phyloP scores from a whole-genome alignment of 768 basidiomycete genomes.

The Lentinula boryana region DNA sequence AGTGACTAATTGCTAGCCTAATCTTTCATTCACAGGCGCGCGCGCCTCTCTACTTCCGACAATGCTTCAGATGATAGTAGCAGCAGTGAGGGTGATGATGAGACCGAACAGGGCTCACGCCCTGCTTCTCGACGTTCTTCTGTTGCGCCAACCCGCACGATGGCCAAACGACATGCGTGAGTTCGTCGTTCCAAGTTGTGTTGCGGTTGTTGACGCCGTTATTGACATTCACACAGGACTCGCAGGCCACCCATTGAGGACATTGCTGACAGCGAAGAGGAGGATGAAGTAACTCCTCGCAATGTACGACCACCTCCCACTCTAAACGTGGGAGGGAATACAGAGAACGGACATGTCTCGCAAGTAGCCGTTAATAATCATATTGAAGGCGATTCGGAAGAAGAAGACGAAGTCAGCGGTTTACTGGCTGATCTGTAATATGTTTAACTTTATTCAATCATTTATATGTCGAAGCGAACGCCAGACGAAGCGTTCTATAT shows the following conservation, averaged over 20 bases:
- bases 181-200: constrained; percentile 15
- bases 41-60: constrained; percentile 48
- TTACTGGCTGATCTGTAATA: constrained; percentile 28
- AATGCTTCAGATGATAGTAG: constrained; percentile 35
- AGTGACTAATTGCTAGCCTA: neutral
- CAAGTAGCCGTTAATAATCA: constrained; percentile 23
- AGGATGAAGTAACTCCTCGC: constrained; percentile 23
- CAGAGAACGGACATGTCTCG: constrained; percentile 15
- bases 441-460: neutral
- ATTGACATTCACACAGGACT: constrained; percentile 26
- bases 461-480: neutral
- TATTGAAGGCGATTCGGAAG: constrained; percentile 44
- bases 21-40: constrained; percentile 32
- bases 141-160: constrained; percentile 38
- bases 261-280: constrained; percentile 31
- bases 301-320: constrained; percentile 10
- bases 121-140: constrained; percentile 10
- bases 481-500: too few species aligned
- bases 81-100: constrained; percentile 12
- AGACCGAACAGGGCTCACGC: constrained; percentile 26
- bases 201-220: neutral
- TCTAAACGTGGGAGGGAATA: constrained; percentile 30
- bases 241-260: constrained; percentile 29
- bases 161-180: constrained; percentile 59
- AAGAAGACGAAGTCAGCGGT: constrained; percentile 48